Evolutionary conservation across 1,284 basidiomycete genomes (phyloP).

Genomic region (Sanguinoderma infundibulare): DNA sequence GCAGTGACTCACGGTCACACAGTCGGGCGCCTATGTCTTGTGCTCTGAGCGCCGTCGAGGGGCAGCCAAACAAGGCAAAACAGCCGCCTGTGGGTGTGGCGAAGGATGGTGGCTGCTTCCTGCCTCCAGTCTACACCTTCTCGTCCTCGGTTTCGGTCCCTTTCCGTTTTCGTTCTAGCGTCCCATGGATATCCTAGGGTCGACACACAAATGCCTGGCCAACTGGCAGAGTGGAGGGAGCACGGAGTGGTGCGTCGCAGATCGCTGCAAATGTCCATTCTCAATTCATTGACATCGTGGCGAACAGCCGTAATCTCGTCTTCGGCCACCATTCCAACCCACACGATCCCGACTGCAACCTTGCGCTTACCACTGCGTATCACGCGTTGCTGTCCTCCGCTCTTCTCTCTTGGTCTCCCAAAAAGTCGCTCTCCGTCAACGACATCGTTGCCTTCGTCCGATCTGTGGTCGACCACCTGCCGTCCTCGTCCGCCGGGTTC

Average conservation of each 20-base stretch:
- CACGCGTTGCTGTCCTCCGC: constrained; percentile 66
- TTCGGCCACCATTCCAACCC: constrained; percentile 60
- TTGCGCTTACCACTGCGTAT: constrained; percentile 65
- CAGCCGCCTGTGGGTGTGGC: constrained; percentile 5
- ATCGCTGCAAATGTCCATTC: constrained; percentile 7
- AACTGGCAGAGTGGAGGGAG: constrained; percentile 64
- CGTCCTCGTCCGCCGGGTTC: constrained; percentile 59
- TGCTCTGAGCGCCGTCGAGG: too few relatives aligned
- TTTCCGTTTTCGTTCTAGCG: neutral
- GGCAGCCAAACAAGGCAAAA: constrained; percentile 12
- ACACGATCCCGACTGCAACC: constrained; percentile 52
- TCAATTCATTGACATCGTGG: constrained; percentile 19
- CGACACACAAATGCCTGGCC: constrained; percentile 33
- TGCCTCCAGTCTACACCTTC: neutral
- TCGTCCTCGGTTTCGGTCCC: constrained; percentile 10
- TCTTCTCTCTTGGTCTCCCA: constrained; percentile 57
- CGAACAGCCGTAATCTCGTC: constrained; percentile 60
- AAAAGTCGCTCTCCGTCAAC: constrained; percentile 48
- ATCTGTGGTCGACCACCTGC: constrained; percentile 61
- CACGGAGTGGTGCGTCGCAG: constrained; percentile 56
- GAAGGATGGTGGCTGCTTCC: constrained; percentile 1
- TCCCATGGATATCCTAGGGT: constrained; percentile 36
- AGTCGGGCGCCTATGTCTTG: too few relatives aligned
- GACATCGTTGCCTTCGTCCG: constrained; percentile 65
- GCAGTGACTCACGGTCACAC: too few relatives aligned